Conservation (phyloP, 2,329 filamentous ascomycete genomes). For the Phyllosticta citrichinensis region DNA sequence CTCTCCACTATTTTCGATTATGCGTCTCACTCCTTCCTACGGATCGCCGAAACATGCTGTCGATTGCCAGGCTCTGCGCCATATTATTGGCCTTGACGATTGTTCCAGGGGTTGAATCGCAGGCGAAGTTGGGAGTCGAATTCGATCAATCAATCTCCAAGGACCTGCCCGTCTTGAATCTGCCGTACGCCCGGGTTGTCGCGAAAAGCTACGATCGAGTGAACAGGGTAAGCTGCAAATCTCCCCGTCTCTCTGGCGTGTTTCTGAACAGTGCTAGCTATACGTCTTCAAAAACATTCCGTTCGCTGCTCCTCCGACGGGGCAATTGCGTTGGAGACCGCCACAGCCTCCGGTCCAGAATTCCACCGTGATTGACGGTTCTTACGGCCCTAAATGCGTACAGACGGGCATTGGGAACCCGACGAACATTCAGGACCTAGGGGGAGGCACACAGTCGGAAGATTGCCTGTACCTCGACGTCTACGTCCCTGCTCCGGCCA, state of each 20-base stretch:
- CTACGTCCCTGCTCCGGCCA: constrained; percentile 36
- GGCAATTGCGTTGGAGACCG: constrained; percentile 32
- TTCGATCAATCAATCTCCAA: background rate
- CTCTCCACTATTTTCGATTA: background rate
- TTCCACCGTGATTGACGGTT: background rate
- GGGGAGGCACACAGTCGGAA: constrained; percentile 20
- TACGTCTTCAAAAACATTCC: constrained; percentile 36
- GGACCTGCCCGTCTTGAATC: constrained; percentile 20
- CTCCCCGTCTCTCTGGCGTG: background rate
- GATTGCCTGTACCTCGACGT: constrained; percentile 44
- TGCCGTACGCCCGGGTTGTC: constrained; percentile 26
- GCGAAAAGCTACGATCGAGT: constrained; percentile 22
- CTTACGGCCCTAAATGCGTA: background rate
- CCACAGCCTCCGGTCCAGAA: constrained; percentile 24
- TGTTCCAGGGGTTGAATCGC: background rate
- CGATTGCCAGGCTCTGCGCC: background rate
- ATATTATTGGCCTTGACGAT: background rate
- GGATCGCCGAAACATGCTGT: background rate
- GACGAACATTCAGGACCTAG: background rate
- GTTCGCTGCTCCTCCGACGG: constrained; percentile 34
- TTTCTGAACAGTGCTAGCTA: constrained; percentile 12
- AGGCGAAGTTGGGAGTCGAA: background rate
- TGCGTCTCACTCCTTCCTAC: background rate
- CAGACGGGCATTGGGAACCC: constrained; percentile 2
- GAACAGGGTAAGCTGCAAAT: background rate